A percentile compares a stretch with the other conserved stretches of the same genome.
These are phyloP conservation scores for Pythium catenulatum DNA, from an alignment of 352 stramenopile genomes.

Conservation along the genomic window DNA sequence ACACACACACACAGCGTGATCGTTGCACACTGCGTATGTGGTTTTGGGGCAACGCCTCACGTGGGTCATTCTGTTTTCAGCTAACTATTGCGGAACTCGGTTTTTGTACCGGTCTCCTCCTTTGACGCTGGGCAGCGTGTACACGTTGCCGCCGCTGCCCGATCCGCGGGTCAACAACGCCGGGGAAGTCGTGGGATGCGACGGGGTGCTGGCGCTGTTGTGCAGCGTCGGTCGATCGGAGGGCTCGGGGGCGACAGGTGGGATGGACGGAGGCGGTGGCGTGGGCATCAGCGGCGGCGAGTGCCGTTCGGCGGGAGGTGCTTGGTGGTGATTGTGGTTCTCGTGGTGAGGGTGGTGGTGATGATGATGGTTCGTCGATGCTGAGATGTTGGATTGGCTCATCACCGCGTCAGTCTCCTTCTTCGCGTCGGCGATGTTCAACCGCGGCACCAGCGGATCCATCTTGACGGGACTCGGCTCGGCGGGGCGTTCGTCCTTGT, in stretches of 20 bases:
- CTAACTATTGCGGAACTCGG: constrained; percentile 23
- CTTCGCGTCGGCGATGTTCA: background rate
- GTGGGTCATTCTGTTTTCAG: background rate
- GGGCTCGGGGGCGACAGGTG: background rate
- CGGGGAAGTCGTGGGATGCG: background rate
- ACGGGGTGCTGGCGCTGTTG: constrained; percentile 7
- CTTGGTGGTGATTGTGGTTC: background rate
- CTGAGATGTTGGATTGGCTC: too few relatives aligned
- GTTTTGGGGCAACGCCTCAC: background rate
- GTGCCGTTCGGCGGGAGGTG: too few relatives aligned
- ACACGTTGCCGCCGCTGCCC: constrained; percentile 41
- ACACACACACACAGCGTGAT: background rate
- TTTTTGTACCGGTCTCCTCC: constrained; percentile 78
- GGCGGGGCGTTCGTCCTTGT: constrained; percentile 27
- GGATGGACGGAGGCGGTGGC: constrained; percentile 11
- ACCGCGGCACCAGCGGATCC: background rate
- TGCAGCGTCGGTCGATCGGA: background rate
- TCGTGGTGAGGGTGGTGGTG: background rate
- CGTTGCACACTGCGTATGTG: background rate
- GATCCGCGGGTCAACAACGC: background rate
- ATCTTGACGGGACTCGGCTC: constrained; percentile 41
- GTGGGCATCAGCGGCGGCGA: background rate
- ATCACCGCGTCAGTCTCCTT: constrained; percentile 16
- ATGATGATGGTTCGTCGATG: background rate
- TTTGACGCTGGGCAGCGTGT: constrained; percentile 73